phyloP scores from a whole-genome alignment of 306 rosid genomes.

The Rubus idaeus region DNA sequence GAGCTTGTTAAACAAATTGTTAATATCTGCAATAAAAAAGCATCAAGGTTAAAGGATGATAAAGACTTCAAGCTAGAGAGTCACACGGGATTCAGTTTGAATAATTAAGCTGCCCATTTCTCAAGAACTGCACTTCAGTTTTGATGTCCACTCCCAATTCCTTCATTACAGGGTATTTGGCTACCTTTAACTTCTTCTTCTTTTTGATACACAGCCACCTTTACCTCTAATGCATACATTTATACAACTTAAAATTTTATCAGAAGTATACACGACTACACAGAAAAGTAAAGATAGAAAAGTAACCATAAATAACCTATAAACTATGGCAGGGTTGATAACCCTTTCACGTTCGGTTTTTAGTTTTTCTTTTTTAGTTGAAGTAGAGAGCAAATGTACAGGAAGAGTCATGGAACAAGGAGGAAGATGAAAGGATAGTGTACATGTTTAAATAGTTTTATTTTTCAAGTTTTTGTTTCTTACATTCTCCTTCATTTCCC shows the following conservation, averaged over 20 bases:
- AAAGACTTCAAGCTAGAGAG: background rate
- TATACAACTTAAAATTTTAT: background rate
- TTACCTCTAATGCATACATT: background rate
- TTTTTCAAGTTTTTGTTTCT: background rate
- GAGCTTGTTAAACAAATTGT: slow-evolving; percentile 71
- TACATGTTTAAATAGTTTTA: background rate
- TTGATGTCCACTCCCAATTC: background rate
- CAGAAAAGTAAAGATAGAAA: background rate
- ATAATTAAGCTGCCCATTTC: background rate
- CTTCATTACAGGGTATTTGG: background rate
- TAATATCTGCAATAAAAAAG: slow-evolving; percentile 62
- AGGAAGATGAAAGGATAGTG: background rate
- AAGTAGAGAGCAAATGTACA: background rate
- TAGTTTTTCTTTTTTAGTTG: background rate
- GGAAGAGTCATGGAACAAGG: background rate
- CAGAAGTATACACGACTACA: background rate
- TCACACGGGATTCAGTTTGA: background rate
- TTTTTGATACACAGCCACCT: background rate
- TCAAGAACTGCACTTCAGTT: background rate
- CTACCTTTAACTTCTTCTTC: background rate
- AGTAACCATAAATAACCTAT: background rate
- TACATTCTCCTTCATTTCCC: background rate
- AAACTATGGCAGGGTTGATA: background rate
- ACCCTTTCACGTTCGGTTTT: background rate
- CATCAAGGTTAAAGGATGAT: slow-evolving; percentile 14